Evolutionary conservation across 2,329 filamentous ascomycete genomes (phyloP).

Genomic region (Ceratocystis smalleyi): DNA sequence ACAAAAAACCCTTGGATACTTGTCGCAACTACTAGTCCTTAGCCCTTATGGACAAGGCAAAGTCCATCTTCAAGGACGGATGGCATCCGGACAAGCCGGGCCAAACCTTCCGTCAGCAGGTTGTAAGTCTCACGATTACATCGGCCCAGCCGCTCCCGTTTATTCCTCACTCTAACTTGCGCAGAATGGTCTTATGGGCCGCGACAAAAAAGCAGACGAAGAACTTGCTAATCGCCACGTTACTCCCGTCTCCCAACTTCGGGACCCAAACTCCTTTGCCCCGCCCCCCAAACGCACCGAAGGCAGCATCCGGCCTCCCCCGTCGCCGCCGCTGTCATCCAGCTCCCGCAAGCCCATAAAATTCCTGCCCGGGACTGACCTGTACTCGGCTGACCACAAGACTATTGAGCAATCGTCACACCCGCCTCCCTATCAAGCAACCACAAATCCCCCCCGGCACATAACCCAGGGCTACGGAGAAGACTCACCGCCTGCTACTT

Average conservation of each 20-base stretch:
- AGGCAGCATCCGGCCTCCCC: slow-evolving; percentile 24
- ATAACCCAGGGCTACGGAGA: slow-evolving; percentile 15
- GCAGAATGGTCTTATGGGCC: slow-evolving; percentile 33
- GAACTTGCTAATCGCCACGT: slow-evolving; percentile 27
- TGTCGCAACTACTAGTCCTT: not conserved
- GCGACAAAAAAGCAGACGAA: slow-evolving; percentile 25
- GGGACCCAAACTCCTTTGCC: slow-evolving; percentile 62
- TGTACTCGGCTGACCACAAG: slow-evolving; percentile 7
- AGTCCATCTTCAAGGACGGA: slow-evolving; percentile 12
- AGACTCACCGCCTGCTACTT: not conserved
- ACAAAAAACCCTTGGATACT: not conserved
- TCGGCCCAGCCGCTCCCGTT: not conserved
- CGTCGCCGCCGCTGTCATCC: slow-evolving; percentile 20
- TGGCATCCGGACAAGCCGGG: slow-evolving; percentile 16
- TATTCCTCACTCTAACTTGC: not conserved
- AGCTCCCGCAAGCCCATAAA: slow-evolving; percentile 7
- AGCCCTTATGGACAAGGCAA: slow-evolving; percentile 12
- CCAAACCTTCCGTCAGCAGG: slow-evolving; percentile 25
- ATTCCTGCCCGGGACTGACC: slow-evolving; percentile 18
- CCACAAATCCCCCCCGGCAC: slow-evolving; percentile 46
- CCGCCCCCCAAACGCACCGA: slow-evolving; percentile 55
- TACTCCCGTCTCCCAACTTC: slow-evolving; percentile 52
- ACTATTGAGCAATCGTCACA: slow-evolving; percentile 27
- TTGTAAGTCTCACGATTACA: slow-evolving; percentile 17
- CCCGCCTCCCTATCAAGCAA: slow-evolving; percentile 43